Evolutionary conservation across 345 rosid species (phyloP).

Genomic region (Anastatica hierochuntica): DNA sequence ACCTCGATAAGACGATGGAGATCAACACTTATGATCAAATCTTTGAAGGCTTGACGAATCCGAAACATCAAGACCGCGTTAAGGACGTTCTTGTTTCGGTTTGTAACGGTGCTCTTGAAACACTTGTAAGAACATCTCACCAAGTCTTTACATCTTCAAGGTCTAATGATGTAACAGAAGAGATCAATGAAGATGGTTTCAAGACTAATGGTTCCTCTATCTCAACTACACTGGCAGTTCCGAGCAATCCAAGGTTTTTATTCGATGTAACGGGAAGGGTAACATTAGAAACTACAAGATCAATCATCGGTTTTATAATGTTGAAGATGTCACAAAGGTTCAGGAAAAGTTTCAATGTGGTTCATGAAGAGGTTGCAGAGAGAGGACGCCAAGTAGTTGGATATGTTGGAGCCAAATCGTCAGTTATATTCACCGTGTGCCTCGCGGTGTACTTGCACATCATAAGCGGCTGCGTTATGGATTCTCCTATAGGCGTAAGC

Average conservation of each 20-base stretch:
- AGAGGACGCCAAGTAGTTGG: conserved; percentile 63
- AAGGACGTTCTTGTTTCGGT: conserved; percentile 62
- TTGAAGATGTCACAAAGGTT: conserved; percentile 59
- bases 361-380: conserved; percentile 48
- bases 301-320: conserved; percentile 45
- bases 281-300: conserved; percentile 62
- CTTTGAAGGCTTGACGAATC: conserved; percentile 80
- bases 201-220: conserved; percentile 19
- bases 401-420: conserved; percentile 62
- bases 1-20: conserved; percentile 69
- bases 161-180: not conserved
- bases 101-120: conserved; percentile 77
- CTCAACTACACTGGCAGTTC: conserved; percentile 57
- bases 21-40: conserved; percentile 68
- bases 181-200: too few relatives aligned
- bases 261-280: conserved; percentile 91
- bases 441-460: conserved; percentile 73
- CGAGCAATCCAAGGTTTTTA: conserved; percentile 66
- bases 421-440: conserved; percentile 64
- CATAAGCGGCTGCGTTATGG: conserved; percentile 5
- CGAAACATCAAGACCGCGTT: conserved; percentile 52
- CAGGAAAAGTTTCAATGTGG: conserved; percentile 34
- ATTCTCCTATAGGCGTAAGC: conserved; percentile 14
- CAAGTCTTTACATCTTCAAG: conserved; percentile 40
- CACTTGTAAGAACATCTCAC: conserved; percentile 72